phyloP scores from a whole-genome alignment of 1,284 basidiomycete genomes.

The Macrocystidia cucumis region DNA sequence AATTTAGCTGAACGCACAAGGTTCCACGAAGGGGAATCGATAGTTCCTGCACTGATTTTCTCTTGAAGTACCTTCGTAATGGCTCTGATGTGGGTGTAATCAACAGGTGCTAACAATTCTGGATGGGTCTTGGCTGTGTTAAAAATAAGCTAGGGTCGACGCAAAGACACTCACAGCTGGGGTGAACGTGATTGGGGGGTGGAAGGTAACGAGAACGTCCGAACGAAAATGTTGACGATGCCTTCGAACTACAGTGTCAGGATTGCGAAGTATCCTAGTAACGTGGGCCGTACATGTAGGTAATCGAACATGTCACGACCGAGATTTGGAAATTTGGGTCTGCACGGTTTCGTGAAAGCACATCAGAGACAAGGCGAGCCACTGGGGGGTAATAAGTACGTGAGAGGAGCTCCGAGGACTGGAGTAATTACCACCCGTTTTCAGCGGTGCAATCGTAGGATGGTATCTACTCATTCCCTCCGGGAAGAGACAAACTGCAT shows the following conservation, averaged over 20 bases:
- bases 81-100: slow-evolving; percentile 49
- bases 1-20: slow-evolving; percentile 68
- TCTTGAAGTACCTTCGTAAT: slow-evolving; percentile 60
- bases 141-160: slow-evolving; percentile 1
- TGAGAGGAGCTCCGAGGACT: not conserved
- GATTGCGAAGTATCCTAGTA: slow-evolving; percentile 1
- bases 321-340: slow-evolving; percentile 65
- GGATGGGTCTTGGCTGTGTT: slow-evolving; percentile 45
- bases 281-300: slow-evolving; percentile 55
- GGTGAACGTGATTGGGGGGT: slow-evolving; percentile 61
- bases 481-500: slow-evolving; percentile 76
- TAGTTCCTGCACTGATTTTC: slow-evolving; percentile 66
- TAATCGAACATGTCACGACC: slow-evolving; percentile 73
- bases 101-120: slow-evolving; percentile 60
- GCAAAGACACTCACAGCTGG: slow-evolving; percentile 41
- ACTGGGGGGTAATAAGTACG: slow-evolving; percentile 32
- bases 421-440: slow-evolving; percentile 62
- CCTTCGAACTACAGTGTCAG: slow-evolving; percentile 19
- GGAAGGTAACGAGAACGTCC: slow-evolving; percentile 80
- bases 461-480: slow-evolving; percentile 82
- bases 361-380: slow-evolving; percentile 72
- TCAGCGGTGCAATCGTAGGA: slow-evolving; percentile 74
- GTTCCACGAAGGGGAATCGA: slow-evolving; percentile 80
- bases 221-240: slow-evolving; percentile 74
- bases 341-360: slow-evolving; percentile 62